Conservation (phyloP, 768 basidiomycete species). For the Galerina marginata region DNA sequence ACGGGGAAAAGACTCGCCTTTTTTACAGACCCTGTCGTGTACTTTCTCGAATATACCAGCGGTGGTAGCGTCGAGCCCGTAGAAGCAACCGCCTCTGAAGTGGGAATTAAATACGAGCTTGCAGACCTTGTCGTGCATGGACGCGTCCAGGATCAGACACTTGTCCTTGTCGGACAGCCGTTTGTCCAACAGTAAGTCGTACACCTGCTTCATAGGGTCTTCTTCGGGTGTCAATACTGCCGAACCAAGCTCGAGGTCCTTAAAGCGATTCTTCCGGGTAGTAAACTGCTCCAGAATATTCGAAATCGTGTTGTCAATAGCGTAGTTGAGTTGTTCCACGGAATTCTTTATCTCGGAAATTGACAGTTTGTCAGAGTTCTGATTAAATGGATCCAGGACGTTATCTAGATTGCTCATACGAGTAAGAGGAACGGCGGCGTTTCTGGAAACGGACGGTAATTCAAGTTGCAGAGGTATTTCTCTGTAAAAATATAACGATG, state of each 20-base stretch:
- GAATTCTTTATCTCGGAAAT: neutral
- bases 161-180: neutral
- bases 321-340: constrained; percentile 6
- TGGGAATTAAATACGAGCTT: neutral
- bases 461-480: too few species aligned
- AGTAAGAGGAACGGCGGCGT: too few species aligned
- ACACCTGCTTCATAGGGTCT: neutral
- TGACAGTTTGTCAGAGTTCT: constrained; percentile 2
- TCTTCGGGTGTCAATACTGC: neutral
- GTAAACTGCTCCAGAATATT: neutral
- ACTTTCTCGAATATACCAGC: neutral
- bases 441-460: too few species aligned
- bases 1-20: neutral
- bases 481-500: too few species aligned
- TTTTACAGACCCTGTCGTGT: neutral
- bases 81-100: constrained; percentile 8
- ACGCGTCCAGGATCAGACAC: constrained; percentile 4
- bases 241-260: neutral
- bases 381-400: constrained; percentile 6
- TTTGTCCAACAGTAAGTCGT: neutral
- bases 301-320: constrained; percentile 4
- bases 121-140: constrained; percentile 10
- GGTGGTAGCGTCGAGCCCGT: neutral
- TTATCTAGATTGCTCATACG: neutral
- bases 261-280: neutral